Percentiles rank a stretch among this genome's conserved stretches.
Conservation (phyloP, 2,329 filamentous ascomycete species). For the Nemania sp. region DNA sequence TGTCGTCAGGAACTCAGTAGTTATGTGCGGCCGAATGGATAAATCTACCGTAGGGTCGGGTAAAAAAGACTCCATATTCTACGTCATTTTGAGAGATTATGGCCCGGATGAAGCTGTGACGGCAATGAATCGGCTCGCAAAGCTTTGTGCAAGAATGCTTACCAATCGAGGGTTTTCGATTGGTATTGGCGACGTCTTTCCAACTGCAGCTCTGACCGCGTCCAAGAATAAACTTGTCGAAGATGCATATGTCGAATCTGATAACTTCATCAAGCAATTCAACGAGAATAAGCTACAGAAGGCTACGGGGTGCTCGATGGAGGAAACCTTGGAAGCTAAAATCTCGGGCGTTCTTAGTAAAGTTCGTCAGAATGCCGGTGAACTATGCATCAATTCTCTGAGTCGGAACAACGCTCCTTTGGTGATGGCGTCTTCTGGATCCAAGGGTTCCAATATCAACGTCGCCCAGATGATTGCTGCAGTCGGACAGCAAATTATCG, state of each 20-base stretch:
- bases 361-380: slow-evolving; percentile 90
- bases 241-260: slow-evolving; percentile 82
- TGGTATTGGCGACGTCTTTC: slow-evolving; percentile 93
- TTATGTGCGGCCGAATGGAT: slow-evolving; percentile 98
- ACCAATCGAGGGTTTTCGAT: slow-evolving; percentile 96
- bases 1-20: slow-evolving; percentile 93
- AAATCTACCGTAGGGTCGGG: slow-evolving; percentile 97
- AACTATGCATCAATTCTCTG: slow-evolving; percentile 88
- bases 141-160: slow-evolving; percentile 87
- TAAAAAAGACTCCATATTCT: slow-evolving; percentile 98
- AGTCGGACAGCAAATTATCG: slow-evolving; percentile 98
- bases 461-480: slow-evolving; percentile 98
- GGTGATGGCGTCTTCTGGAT: slow-evolving; percentile 97
- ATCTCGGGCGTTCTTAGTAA: slow-evolving; percentile 93
- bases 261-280: slow-evolving; percentile 84
- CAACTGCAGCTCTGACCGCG: slow-evolving; percentile 75
- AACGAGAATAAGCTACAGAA: slow-evolving; percentile 85
- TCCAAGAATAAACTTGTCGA: slow-evolving; percentile 83
- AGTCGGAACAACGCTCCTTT: slow-evolving; percentile 93
- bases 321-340: slow-evolving; percentile 89
- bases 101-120: slow-evolving; percentile 88
- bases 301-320: slow-evolving; percentile 88
- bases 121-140: slow-evolving; percentile 94
- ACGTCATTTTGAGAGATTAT: slow-evolving; percentile 94
- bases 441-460: slow-evolving; percentile 97